Evolutionary conservation across 345 rosid species (phyloP).

Genomic region (Brassica cretica): DNA sequence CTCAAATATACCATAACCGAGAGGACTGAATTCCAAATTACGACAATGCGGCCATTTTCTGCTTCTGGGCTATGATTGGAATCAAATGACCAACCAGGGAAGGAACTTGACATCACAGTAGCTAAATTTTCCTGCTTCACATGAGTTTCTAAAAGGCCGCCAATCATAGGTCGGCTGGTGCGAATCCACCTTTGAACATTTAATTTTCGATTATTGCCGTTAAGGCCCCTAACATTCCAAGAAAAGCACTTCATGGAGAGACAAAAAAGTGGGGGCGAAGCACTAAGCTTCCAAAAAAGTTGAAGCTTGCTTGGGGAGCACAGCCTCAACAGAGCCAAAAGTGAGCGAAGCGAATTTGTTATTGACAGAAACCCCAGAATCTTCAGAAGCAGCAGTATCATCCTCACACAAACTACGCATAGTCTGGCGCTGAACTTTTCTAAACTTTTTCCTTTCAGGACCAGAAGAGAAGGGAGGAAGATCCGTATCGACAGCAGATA

Average conservation of each 20-base stretch:
- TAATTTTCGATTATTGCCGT: background rate
- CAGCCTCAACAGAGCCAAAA: background rate
- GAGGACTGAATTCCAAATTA: background rate
- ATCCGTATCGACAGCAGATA: background rate
- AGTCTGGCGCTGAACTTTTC: background rate
- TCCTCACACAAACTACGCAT: background rate
- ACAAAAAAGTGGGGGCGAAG: background rate
- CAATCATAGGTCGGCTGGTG: background rate
- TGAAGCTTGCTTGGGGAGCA: background rate
- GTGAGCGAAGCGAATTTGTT: background rate
- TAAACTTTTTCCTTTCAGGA: background rate
- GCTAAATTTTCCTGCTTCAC: background rate
- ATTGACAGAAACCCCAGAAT: background rate
- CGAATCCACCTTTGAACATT: background rate
- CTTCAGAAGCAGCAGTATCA: background rate
- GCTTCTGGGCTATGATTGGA: background rate
- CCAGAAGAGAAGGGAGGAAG: background rate
- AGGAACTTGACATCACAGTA: background rate
- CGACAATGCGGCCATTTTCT: background rate
- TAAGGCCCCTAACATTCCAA: background rate
- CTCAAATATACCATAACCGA: too few relatives aligned
- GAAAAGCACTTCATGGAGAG: background rate
- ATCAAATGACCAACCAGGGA: background rate
- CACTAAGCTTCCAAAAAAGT: background rate
- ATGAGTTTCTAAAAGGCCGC: background rate